Percentiles rank a stretch among this genome's conserved stretches.
phyloP scores from a whole-genome alignment of 1,284 basidiomycete species.

The Kwoniella shivajii region DNA sequence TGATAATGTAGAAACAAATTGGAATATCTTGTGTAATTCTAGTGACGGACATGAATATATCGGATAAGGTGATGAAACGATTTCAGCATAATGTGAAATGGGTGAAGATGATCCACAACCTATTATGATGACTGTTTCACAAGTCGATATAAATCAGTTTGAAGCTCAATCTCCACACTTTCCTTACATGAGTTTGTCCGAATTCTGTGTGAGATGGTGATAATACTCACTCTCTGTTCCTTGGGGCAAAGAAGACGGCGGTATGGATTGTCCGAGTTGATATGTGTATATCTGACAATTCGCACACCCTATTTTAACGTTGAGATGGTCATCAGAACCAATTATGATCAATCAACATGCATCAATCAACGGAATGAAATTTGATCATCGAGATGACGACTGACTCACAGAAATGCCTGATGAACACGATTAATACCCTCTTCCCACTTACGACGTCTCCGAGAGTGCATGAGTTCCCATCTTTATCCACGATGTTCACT shows the following conservation, averaged over 20 bases:
- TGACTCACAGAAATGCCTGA: constrained; percentile 38
- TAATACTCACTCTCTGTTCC: constrained; percentile 23
- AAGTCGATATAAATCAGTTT: not conserved
- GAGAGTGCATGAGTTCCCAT: constrained; percentile 20
- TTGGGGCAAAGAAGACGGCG: constrained; percentile 23
- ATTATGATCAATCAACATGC: too few species aligned
- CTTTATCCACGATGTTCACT: constrained; percentile 26
- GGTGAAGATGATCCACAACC: constrained; percentile 27
- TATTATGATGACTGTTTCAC: constrained; percentile 37
- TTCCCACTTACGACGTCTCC: constrained; percentile 23
- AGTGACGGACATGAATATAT: constrained; percentile 29
- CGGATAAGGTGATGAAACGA: constrained; percentile 23
- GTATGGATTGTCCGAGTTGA: constrained; percentile 21
- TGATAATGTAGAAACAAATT: constrained; percentile 20
- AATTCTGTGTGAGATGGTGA: not conserved
- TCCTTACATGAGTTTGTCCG: not conserved
- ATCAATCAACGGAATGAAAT: too few species aligned
- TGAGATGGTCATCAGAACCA: too few species aligned
- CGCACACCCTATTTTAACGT: constrained; percentile 25
- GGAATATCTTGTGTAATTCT: constrained; percentile 26
- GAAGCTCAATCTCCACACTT: not conserved
- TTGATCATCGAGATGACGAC: too few species aligned
- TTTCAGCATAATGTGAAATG: constrained; percentile 23
- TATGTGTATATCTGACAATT: constrained; percentile 29
- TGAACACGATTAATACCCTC: constrained; percentile 26